Evolutionary conservation across 148 eudicot species (phyloP).

Genomic region (Chenopodium album): DNA sequence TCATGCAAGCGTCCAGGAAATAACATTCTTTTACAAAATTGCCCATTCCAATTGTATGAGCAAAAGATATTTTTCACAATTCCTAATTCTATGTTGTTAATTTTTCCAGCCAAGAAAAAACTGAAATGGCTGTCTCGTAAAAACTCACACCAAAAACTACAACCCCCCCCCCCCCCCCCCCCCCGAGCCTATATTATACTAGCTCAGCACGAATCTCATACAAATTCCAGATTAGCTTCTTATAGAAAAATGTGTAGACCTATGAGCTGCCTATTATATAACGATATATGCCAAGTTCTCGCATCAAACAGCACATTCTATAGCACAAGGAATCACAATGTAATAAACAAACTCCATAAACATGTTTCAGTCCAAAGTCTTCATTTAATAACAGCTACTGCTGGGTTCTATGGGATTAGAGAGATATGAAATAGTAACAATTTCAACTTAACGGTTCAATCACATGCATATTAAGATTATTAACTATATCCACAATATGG

Average conservation of each 20-base stretch:
- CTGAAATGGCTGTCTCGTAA: background rate
- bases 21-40: too few species aligned
- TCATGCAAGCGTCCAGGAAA: too few species aligned
- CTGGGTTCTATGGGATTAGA: background rate
- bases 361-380: background rate
- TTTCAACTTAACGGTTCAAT: background rate
- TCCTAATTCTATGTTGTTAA: background rate
- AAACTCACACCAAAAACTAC: background rate
- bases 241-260: background rate
- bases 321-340: background rate
- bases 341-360: background rate
- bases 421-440: background rate
- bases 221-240: background rate
- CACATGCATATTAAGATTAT: background rate
- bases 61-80: background rate
- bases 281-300: background rate
- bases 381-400: background rate
- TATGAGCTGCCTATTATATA: background rate
- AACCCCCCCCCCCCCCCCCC: too few species aligned
- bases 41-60: background rate
- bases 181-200: too few species aligned
- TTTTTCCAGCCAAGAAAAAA: background rate
- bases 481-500: background rate
- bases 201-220: background rate
- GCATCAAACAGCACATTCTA: background rate